Evolutionary conservation across 2,329 filamentous ascomycete genomes (phyloP).

Genomic region (Epichloe amarillans): DNA sequence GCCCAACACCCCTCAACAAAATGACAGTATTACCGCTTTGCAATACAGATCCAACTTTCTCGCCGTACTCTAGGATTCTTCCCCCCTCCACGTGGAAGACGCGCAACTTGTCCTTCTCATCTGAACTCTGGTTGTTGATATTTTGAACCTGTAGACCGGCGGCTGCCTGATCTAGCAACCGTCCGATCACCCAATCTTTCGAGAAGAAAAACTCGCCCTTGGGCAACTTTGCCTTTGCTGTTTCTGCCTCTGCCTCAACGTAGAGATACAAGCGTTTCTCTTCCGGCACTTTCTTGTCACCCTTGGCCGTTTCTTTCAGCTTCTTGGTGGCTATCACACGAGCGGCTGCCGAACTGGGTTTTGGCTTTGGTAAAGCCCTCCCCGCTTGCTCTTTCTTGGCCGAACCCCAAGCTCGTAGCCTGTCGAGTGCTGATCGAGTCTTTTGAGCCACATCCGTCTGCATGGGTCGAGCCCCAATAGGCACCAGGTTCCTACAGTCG

Average conservation of each 20-base stretch:
- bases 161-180: slow-evolving; percentile 67
- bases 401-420: slow-evolving; percentile 67
- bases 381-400: slow-evolving; percentile 55
- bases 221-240: slow-evolving; percentile 70
- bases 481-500: slow-evolving; percentile 64
- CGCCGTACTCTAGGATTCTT: slow-evolving; percentile 70
- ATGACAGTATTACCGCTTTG: slow-evolving; percentile 84
- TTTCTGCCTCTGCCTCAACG: slow-evolving; percentile 82
- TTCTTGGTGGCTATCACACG: slow-evolving; percentile 57
- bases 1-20: slow-evolving; percentile 69
- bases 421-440: slow-evolving; percentile 60
- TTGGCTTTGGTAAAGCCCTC: slow-evolving; percentile 46
- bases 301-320: slow-evolving; percentile 80
- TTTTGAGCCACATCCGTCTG: slow-evolving; percentile 43
- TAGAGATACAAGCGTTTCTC: slow-evolving; percentile 86
- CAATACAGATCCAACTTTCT: slow-evolving; percentile 64
- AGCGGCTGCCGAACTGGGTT: slow-evolving; percentile 48
- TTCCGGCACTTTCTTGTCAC: slow-evolving; percentile 63
- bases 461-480: slow-evolving; percentile 34
- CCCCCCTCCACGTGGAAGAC: slow-evolving; percentile 95
- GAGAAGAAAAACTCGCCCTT: slow-evolving; percentile 71
- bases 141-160: slow-evolving; percentile 68
- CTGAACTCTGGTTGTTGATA: slow-evolving; percentile 63
- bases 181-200: slow-evolving; percentile 78
- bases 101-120: slow-evolving; percentile 67